phyloP scores from a whole-genome alignment of 805 yeast species.

The Isabelozyma gotoi region DNA sequence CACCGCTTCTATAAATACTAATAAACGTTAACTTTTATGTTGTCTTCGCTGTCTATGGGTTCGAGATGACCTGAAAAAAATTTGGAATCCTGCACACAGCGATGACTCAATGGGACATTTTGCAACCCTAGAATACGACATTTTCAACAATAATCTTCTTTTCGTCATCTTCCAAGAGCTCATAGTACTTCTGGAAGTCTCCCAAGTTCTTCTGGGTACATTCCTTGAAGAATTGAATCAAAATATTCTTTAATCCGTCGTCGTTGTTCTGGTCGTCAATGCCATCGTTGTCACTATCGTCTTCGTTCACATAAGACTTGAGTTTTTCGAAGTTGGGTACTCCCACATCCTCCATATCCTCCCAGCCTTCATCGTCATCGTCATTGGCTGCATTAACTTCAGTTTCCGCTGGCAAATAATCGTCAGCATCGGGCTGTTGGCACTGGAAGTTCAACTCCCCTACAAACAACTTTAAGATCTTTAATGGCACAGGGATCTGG shows the following conservation, averaged over 20 bases:
- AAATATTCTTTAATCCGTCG: conserved; percentile 36
- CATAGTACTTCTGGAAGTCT: conserved; percentile 53
- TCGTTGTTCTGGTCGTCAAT: conserved; percentile 29
- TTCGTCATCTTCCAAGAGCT: conserved; percentile 50
- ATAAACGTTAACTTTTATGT: too few relatives aligned
- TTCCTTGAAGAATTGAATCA: conserved; percentile 56
- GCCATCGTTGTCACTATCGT: conserved; percentile 33
- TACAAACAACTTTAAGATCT: conserved; percentile 69
- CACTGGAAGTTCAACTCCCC: conserved; percentile 69
- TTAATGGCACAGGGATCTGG: conserved; percentile 64
- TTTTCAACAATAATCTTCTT: conserved; percentile 52
- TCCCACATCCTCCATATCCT: conserved; percentile 69
- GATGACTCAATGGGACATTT: background rate
- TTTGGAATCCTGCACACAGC: background rate
- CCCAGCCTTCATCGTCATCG: conserved; percentile 67
- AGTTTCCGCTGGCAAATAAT: conserved; percentile 30
- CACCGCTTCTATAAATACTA: background rate
- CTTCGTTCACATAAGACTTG: conserved; percentile 53
- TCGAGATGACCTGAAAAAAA: background rate
- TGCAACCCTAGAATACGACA: conserved; percentile 29
- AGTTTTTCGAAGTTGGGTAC: conserved; percentile 63
- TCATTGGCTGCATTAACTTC: conserved; percentile 41
- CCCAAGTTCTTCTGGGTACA: conserved; percentile 50
- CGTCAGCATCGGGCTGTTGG: conserved; percentile 46
- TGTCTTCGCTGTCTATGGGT: too few relatives aligned